Conservation (phyloP, 2,329 filamentous ascomycete genomes). For the Diplodia corticola region DNA sequence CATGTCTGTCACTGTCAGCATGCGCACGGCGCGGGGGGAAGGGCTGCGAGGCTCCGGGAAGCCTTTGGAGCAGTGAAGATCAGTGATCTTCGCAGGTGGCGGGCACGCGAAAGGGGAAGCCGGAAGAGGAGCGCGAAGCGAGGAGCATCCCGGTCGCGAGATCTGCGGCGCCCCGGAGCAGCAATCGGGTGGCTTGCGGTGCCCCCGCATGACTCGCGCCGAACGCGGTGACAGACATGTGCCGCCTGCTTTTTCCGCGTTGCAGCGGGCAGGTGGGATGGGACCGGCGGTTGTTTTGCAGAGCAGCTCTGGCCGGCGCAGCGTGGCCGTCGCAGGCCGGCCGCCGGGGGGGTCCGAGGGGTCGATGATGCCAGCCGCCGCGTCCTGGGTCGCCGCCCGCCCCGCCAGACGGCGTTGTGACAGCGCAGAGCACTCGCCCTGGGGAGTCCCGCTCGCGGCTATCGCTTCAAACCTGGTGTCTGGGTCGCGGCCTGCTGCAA, state of each 20-base stretch:
- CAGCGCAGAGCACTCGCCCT: slow-evolving; percentile 7
- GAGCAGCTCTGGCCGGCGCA: not conserved
- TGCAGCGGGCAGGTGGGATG: slow-evolving; percentile 3
- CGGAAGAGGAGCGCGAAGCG: slow-evolving; percentile 4
- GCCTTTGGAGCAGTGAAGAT: slow-evolving; percentile 3
- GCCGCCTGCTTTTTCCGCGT: slow-evolving; percentile 7
- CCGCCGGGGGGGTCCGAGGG: not conserved
- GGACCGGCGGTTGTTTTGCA: slow-evolving; percentile 13
- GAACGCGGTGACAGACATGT: slow-evolving; percentile 1
- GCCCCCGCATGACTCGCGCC: slow-evolving; percentile 19
- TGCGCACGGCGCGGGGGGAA: not conserved
- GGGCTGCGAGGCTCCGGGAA: not conserved
- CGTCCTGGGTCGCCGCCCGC: slow-evolving; percentile 2
- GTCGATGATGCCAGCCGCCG: slow-evolving; percentile 14
- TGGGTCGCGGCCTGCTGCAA: slow-evolving; percentile 13
- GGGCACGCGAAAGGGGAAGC: slow-evolving; percentile 16
- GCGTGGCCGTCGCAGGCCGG: not conserved
- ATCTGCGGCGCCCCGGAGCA: slow-evolving; percentile 11
- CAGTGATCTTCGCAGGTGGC: slow-evolving; percentile 17
- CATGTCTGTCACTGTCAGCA: not conserved
- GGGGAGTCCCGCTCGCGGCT: slow-evolving; percentile 1
- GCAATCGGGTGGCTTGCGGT: slow-evolving; percentile 17
- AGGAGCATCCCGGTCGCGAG: slow-evolving; percentile 6
- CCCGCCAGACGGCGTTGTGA: slow-evolving; percentile 5
- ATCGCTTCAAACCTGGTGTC: slow-evolving; percentile 13